Evolutionary conservation across 495 filamentous ascomycete species (phyloP).

Genomic region (Rusavskia elegans): DNA sequence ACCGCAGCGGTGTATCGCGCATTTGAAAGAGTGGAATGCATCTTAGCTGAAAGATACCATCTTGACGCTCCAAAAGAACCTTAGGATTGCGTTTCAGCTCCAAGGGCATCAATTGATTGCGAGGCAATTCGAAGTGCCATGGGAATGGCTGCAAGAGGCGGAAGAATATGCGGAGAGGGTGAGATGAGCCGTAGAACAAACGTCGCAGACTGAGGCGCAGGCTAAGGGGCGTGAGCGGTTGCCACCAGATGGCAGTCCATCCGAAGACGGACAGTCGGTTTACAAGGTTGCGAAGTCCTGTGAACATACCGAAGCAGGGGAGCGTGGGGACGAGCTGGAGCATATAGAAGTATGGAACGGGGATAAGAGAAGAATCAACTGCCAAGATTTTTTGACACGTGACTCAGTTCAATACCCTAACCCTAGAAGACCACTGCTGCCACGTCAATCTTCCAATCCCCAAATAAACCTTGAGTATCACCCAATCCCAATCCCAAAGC

Average conservation of each 20-base stretch:
- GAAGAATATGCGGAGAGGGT: background rate
- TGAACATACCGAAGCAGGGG: too few species aligned
- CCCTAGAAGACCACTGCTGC: too few species aligned
- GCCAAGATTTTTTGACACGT: too few species aligned
- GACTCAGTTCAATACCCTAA: too few species aligned
- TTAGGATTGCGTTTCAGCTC: conserved; percentile 7
- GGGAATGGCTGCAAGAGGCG: background rate
- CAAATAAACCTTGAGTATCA: too few species aligned
- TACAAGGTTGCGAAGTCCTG: background rate
- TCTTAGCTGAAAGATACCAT: conserved; percentile 15
- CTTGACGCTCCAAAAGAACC: conserved; percentile 5
- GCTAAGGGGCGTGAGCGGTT: background rate
- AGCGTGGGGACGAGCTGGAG: too few species aligned
- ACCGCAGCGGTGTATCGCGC: conserved; percentile 23
- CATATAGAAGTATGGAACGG: too few species aligned
- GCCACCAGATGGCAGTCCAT: background rate
- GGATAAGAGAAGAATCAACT: too few species aligned
- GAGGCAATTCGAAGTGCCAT: background rate
- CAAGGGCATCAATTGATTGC: background rate
- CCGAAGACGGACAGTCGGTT: background rate
- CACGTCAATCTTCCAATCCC: too few species aligned
- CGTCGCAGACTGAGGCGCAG: background rate
- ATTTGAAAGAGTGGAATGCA: conserved; percentile 21
- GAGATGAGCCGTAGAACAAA: background rate
- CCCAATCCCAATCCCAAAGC: too few species aligned